These are phyloP conservation scores for Paratinospora sagittata DNA, from an alignment of 164 flowering plant species.

Conservation along the genomic window DNA sequence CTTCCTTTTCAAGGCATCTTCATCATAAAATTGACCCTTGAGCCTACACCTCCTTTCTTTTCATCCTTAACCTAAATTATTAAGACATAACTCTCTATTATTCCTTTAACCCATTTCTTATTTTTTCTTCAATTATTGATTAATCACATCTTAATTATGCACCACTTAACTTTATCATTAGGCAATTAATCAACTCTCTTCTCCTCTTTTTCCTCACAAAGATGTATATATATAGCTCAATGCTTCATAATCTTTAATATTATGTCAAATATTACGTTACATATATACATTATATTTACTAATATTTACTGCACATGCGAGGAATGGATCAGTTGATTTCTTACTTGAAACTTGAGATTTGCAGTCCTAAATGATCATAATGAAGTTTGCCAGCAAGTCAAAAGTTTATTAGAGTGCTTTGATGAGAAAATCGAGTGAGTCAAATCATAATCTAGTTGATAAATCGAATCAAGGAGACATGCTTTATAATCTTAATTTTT, in stretches of 20 bases:
- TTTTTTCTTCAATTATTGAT: not conserved
- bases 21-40: slow-evolving; percentile 33
- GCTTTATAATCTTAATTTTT: slow-evolving; percentile 6
- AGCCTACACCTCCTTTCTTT: slow-evolving; percentile 25
- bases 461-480: slow-evolving; percentile 20
- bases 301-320: too few relatives aligned
- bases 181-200: not conserved
- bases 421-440: slow-evolving; percentile 28
- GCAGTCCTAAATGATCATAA: slow-evolving; percentile 12
- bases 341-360: slow-evolving; percentile 13
- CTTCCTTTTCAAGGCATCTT: slow-evolving; percentile 46
- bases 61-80: slow-evolving; percentile 36
- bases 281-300: too few relatives aligned
- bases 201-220: not conserved
- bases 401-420: slow-evolving; percentile 37
- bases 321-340: too few relatives aligned
- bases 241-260: too few relatives aligned
- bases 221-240: too few relatives aligned
- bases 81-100: slow-evolving; percentile 9
- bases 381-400: slow-evolving; percentile 29
- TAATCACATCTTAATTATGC: slow-evolving; percentile 17
- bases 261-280: too few relatives aligned
- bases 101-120: not conserved
- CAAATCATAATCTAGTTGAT: slow-evolving; percentile 28
- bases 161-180: slow-evolving; percentile 23